phyloP scores from a whole-genome alignment of 2,329 filamentous ascomycete species.

The Penicillium italicum region DNA sequence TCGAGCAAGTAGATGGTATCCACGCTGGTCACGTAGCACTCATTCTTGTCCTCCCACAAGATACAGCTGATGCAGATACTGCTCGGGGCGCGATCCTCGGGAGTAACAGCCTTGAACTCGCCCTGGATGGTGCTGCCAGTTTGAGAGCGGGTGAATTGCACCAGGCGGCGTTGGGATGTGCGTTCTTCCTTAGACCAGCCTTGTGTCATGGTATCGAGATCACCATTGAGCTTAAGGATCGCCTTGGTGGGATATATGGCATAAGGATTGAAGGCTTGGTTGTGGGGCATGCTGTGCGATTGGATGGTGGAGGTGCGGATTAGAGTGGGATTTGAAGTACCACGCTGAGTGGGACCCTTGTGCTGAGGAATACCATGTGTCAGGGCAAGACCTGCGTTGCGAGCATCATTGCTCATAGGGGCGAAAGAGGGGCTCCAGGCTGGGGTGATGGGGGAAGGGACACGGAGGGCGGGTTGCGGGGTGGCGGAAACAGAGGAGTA shows the following conservation, averaged over 20 bases:
- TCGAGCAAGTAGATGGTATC: constrained; percentile 96
- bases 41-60: constrained; percentile 86
- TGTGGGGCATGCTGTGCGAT: constrained; percentile 47
- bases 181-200: constrained; percentile 81
- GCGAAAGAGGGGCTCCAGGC: constrained; percentile 50
- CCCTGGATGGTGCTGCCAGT: constrained; percentile 75
- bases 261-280: constrained; percentile 68
- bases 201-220: constrained; percentile 77
- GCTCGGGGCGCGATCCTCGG: constrained; percentile 74
- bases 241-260: constrained; percentile 81
- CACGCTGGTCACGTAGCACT: constrained; percentile 92
- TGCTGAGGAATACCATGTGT: constrained; percentile 35
- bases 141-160: constrained; percentile 82
- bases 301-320: constrained; percentile 66
- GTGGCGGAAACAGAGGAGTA: constrained; percentile 41
- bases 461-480: constrained; percentile 45
- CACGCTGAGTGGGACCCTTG: constrained; percentile 45
- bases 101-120: constrained; percentile 72
- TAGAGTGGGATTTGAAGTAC: constrained; percentile 54
- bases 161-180: constrained; percentile 73
- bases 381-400: constrained; percentile 44
- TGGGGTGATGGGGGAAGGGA: constrained; percentile 48
- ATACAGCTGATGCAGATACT: constrained; percentile 97
- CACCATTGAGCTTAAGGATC: constrained; percentile 76
- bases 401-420: constrained; percentile 43